phyloP scores from a whole-genome alignment of 2,329 filamentous ascomycete species.

The Fusarium burgessii region DNA sequence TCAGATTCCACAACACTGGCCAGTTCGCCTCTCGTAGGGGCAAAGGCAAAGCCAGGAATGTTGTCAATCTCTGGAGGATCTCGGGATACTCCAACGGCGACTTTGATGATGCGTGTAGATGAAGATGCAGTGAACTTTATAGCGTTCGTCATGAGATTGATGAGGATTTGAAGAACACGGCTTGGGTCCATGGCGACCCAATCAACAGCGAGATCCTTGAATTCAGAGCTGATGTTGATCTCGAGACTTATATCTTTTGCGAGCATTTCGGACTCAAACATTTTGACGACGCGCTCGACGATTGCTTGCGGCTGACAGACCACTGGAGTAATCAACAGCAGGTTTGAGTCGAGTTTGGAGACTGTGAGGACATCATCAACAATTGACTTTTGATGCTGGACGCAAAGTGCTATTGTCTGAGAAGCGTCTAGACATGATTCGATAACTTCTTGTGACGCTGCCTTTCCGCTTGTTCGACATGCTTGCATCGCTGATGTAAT shows the following conservation, averaged over 20 bases:
- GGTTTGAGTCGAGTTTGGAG: conserved; percentile 79
- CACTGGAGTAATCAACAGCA: conserved; percentile 76
- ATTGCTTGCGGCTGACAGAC: conserved; percentile 74
- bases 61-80: not conserved
- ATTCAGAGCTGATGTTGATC: conserved; percentile 70
- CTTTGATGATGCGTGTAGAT: conserved; percentile 56
- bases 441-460: conserved; percentile 55
- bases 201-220: conserved; percentile 65
- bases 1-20: conserved; percentile 33
- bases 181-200: conserved; percentile 78
- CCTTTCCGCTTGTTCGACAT: rapidly evolving
- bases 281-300: conserved; percentile 74
- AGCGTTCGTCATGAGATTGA: conserved; percentile 82
- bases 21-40: conserved; percentile 12
- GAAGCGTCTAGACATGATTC: conserved; percentile 74
- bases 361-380: conserved; percentile 78
- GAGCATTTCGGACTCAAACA: conserved; percentile 79
- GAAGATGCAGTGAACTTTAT: conserved; percentile 76
- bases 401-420: conserved; percentile 79
- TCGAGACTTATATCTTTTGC: conserved; percentile 74
- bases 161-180: conserved; percentile 80
- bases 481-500: conserved; percentile 62
- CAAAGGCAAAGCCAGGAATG: conserved; percentile 23
- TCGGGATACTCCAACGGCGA: conserved; percentile 61
- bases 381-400: conserved; percentile 81